Evolutionary conservation across 2,329 filamentous ascomycete genomes (phyloP).

Genomic region (Macrophomina tecta): DNA sequence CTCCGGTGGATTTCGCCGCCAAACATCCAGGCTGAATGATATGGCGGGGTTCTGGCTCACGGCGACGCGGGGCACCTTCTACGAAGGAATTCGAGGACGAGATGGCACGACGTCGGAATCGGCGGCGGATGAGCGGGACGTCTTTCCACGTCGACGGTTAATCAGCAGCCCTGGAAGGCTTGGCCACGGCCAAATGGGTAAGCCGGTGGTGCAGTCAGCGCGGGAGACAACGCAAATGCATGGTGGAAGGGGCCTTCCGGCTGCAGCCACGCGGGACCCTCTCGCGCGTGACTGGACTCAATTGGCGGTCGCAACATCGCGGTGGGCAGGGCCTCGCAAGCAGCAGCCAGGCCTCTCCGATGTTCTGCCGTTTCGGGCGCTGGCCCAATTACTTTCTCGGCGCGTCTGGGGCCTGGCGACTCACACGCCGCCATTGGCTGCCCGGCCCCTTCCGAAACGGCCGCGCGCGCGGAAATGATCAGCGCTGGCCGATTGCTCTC

Average conservation of each 20-base stretch:
- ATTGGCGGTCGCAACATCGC: constrained; percentile 10
- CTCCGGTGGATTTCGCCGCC: neutral
- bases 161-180: constrained; percentile 4
- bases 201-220: constrained; percentile 5
- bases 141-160: constrained; percentile 10
- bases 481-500: neutral
- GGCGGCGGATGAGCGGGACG: neutral
- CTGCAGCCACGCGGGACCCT: neutral
- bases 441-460: too few species aligned
- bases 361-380: neutral
- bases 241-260: neutral
- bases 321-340: neutral
- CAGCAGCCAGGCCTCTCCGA: neutral
- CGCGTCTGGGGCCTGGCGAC: neutral
- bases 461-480: neutral
- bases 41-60: neutral
- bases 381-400: neutral
- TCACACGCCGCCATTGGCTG: neutral
- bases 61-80: neutral
- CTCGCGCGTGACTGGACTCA: neutral
- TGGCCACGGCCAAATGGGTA: constrained; percentile 8
- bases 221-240: constrained; percentile 1
- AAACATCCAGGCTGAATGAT: neutral
- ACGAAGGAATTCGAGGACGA: neutral
- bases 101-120: neutral